phyloP scores from a whole-genome alignment of 495 filamentous ascomycete genomes.

The Talaromyces thailandensis region DNA sequence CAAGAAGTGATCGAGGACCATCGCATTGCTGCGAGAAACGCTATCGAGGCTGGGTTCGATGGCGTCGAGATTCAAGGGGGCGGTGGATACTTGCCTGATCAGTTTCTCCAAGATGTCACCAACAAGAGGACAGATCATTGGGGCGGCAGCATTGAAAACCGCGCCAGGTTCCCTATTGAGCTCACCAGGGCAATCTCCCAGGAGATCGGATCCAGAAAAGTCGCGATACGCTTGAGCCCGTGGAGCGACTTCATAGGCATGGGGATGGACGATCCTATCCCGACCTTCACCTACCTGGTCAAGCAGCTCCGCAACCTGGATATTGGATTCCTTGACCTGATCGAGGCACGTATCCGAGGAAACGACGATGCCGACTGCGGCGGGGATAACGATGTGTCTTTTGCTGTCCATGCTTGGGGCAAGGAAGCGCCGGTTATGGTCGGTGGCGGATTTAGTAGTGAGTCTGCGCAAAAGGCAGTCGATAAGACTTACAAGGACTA shows the following conservation, averaged over 20 bases:
- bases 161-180: conserved; percentile 56
- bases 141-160: conserved; percentile 64
- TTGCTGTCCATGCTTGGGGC: background rate
- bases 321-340: conserved; percentile 58
- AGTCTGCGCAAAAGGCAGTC: conserved; percentile 37
- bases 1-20: conserved; percentile 44
- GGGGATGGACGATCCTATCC: conserved; percentile 51
- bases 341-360: conserved; percentile 30
- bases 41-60: conserved; percentile 61
- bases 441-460: conserved; percentile 48
- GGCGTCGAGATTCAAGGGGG: conserved; percentile 68
- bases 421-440: conserved; percentile 40
- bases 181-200: conserved; percentile 50
- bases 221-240: conserved; percentile 56
- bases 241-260: conserved; percentile 60
- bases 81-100: conserved; percentile 68
- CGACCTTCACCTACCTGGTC: conserved; percentile 54
- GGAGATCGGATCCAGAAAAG: conserved; percentile 54
- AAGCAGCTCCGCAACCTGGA: conserved; percentile 24
- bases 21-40: conserved; percentile 51
- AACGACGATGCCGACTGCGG: conserved; percentile 23
- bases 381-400: conserved; percentile 27
- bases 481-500: conserved; percentile 40
- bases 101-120: conserved; percentile 54
- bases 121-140: conserved; percentile 59